phyloP scores from a whole-genome alignment of 2,329 filamentous ascomycete genomes.

The Biscogniauxia sp. region DNA sequence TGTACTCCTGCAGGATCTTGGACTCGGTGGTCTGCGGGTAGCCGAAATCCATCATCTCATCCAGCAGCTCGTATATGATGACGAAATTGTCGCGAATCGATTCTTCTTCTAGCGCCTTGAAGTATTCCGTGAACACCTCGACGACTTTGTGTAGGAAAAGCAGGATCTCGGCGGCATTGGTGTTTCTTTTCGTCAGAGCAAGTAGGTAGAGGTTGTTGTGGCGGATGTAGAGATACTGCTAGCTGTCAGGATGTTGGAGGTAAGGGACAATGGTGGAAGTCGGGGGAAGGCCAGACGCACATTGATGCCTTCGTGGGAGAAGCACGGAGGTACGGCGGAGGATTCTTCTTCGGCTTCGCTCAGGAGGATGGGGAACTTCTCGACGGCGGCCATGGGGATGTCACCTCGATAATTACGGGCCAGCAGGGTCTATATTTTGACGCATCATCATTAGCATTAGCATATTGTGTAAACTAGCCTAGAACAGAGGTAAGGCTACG shows the following conservation, averaged over 20 bases:
- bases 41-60: conserved; percentile 99
- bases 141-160: conserved; percentile 98
- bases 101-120: conserved; percentile 98
- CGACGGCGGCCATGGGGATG: conserved; percentile 98
- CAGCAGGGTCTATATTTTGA: conserved; percentile 75
- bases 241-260: conserved; percentile 8
- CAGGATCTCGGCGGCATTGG: conserved; percentile 96
- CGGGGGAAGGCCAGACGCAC: conserved; percentile 48
- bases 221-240: conserved; percentile 96
- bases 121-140: conserved; percentile 99
- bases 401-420: conserved; percentile 98
- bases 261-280: neutral
- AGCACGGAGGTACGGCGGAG: conserved; percentile 94
- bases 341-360: conserved; percentile 99
- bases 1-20: conserved; percentile 99
- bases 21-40: conserved; percentile 97
- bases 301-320: conserved; percentile 98
- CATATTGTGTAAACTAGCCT: no score
- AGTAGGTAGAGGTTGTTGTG: conserved; percentile 99
- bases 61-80: conserved; percentile 95
- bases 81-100: conserved; percentile 99
- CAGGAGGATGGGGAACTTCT: conserved; percentile 93
- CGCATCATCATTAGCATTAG: conserved; percentile 5
- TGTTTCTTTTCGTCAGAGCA: conserved; percentile 96
- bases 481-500: neutral